These are phyloP conservation scores for Talaromyces pinophilus DNA, from an alignment of 2,329 filamentous ascomycete genomes.

Conservation along the genomic window DNA sequence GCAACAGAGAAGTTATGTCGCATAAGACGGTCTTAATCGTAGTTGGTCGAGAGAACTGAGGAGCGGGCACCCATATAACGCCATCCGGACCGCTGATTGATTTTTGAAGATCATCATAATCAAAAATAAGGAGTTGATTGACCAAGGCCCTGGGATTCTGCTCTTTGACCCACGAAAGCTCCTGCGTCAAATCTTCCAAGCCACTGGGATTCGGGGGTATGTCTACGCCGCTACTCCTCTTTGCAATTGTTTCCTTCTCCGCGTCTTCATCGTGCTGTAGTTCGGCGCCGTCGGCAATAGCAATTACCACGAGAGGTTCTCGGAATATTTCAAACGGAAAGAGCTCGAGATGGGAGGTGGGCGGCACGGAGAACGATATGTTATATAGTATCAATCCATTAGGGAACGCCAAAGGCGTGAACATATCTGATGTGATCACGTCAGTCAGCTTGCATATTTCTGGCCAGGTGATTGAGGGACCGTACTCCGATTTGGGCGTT, in stretches of 20 bases:
- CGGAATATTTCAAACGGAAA: slow-evolving; percentile 89
- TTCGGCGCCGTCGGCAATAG: slow-evolving; percentile 78
- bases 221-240: slow-evolving; percentile 24
- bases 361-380: slow-evolving; percentile 75
- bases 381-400: slow-evolving; percentile 86
- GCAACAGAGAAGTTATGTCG: slow-evolving; percentile 70
- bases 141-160: slow-evolving; percentile 74
- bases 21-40: slow-evolving; percentile 82
- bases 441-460: slow-evolving; percentile 21
- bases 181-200: slow-evolving; percentile 53
- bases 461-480: neutral
- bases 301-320: slow-evolving; percentile 79
- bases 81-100: slow-evolving; percentile 62
- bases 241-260: slow-evolving; percentile 21
- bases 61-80: slow-evolving; percentile 69
- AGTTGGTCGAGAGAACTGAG: slow-evolving; percentile 68
- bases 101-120: slow-evolving; percentile 61
- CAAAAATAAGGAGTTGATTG: slow-evolving; percentile 78
- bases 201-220: slow-evolving; percentile 42
- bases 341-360: slow-evolving; percentile 75
- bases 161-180: slow-evolving; percentile 70
- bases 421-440: slow-evolving; percentile 67
- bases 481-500: slow-evolving; percentile 81
- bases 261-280: slow-evolving; percentile 45
- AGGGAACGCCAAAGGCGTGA: slow-evolving; percentile 86